Evolutionary conservation across 148 eudicot species (phyloP).

Genomic region (Vaccinium vitisidaea): DNA sequence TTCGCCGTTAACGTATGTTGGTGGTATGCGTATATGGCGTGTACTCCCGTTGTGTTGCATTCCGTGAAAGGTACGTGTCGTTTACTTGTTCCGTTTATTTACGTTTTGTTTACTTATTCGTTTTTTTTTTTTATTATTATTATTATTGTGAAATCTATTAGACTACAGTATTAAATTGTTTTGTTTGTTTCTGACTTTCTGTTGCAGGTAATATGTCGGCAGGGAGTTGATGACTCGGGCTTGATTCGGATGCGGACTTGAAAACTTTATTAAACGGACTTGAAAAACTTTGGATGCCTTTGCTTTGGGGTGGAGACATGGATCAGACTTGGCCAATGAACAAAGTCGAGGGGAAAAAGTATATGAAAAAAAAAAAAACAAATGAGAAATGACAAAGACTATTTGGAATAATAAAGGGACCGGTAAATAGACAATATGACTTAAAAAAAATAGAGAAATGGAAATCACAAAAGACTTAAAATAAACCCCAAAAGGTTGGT

Average conservation of each 20-base stretch:
- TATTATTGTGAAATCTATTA: not conserved
- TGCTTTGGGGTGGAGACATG: not conserved
- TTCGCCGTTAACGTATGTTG: not conserved
- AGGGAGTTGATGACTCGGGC: not conserved
- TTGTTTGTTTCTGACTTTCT: not conserved
- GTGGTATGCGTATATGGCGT: not conserved
- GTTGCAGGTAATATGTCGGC: not conserved
- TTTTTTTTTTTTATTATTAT: not conserved
- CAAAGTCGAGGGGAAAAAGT: too few relatives aligned
- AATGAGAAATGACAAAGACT: too few relatives aligned
- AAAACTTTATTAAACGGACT: not conserved
- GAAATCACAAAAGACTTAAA: too few relatives aligned
- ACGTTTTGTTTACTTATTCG: not conserved
- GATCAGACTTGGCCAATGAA: not conserved
- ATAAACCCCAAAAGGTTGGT: too few relatives aligned
- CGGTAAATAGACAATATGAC: too few relatives aligned
- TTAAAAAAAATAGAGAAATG: too few relatives aligned
- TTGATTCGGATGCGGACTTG: not conserved
- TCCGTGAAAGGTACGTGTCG: constrained; percentile 8
- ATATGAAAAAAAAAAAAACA: too few relatives aligned
- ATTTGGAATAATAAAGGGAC: too few relatives aligned
- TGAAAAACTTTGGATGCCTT: not conserved
- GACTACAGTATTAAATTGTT: not conserved
- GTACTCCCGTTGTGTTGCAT: not conserved
- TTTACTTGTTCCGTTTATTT: not conserved